phyloP scores from a whole-genome alignment of 1,284 basidiomycete species.

The Puccinia coronata region DNA sequence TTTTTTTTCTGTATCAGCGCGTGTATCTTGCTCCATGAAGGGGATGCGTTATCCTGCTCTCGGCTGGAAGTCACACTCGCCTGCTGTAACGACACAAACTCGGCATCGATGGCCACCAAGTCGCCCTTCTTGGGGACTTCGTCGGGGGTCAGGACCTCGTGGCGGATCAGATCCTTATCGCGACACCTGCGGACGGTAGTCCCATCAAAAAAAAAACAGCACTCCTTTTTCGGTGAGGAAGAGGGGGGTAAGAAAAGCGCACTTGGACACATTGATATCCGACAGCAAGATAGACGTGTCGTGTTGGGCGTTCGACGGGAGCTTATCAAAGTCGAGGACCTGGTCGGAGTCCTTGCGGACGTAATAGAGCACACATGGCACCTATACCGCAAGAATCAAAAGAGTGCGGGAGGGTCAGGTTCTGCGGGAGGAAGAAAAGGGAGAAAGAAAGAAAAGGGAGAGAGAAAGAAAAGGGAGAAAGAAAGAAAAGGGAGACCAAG shows the following conservation, averaged over 20 bases:
- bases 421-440: too few species aligned
- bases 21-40: too few species aligned
- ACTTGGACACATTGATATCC: slow-evolving; percentile 85
- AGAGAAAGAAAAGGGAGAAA: background rate
- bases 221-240: background rate
- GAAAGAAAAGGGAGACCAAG: background rate
- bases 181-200: slow-evolving; percentile 79
- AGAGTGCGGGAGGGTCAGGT: too few species aligned
- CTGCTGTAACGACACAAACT: slow-evolving; percentile 95
- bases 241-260: slow-evolving; percentile 55
- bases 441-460: too few species aligned
- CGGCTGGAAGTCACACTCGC: slow-evolving; percentile 60
- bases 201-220: background rate
- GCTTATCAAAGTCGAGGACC: slow-evolving; percentile 67
- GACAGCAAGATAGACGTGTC: slow-evolving; percentile 76
- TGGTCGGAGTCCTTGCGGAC: slow-evolving; percentile 71
- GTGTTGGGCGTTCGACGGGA: slow-evolving; percentile 68
- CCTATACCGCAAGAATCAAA: too few species aligned
- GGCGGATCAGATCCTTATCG: slow-evolving; percentile 72
- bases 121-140: slow-evolving; percentile 84
- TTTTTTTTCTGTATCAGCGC: too few species aligned
- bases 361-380: slow-evolving; percentile 83
- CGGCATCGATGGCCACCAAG: slow-evolving; percentile 91
- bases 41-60: background rate
- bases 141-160: slow-evolving; percentile 70